phyloP scores from a whole-genome alignment of 2,329 filamentous ascomycete species.

The Paecilomyces fulvus region DNA sequence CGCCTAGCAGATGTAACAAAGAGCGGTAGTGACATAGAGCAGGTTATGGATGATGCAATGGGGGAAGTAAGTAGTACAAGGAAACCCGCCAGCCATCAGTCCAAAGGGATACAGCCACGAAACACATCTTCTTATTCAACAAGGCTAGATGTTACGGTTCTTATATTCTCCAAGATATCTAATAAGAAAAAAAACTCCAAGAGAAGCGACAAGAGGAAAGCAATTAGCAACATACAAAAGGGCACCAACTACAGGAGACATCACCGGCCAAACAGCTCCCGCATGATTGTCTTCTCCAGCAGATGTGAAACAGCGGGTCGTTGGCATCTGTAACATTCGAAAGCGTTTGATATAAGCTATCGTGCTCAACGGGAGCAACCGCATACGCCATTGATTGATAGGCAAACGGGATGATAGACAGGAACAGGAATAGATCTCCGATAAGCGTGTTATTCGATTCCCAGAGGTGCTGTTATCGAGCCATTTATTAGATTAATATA shows the following conservation, averaged over 20 bases:
- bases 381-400: neutral
- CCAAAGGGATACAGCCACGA: no score
- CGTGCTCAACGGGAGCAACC: neutral
- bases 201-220: neutral
- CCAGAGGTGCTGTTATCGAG: neutral
- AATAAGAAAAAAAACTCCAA: no score
- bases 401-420: neutral
- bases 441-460: neutral
- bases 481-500: no score
- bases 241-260: conserved; percentile 30
- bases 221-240: conserved; percentile 21
- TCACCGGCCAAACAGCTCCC: conserved; percentile 23
- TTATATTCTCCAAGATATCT: no score
- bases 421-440: neutral
- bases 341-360: neutral
- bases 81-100: no score
- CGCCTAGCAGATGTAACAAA: neutral
- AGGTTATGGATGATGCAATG: no score
- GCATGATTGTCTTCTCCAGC: conserved; percentile 31
- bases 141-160: no score
- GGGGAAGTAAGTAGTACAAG: no score
- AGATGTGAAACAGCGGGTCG: conserved; percentile 6
- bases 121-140: no score
- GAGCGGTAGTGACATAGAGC: no score
- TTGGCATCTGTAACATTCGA: neutral